Percentiles rank a stretch among this genome's conserved stretches.
These are phyloP conservation scores for Coccomyxa sp. DNA, from an alignment of 139 green algal species.

Conservation along the genomic window DNA sequence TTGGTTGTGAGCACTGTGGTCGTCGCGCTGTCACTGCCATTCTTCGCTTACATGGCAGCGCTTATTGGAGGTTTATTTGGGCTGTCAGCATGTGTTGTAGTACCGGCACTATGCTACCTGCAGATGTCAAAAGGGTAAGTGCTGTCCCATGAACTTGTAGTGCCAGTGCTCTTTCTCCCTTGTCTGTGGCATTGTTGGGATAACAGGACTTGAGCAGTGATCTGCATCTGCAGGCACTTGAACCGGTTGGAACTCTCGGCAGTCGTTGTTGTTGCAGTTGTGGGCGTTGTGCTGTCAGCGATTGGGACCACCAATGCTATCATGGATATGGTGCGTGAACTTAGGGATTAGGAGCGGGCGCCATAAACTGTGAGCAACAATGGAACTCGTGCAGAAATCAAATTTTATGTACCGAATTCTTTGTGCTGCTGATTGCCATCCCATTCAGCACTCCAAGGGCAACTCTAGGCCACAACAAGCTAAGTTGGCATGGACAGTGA, in stretches of 20 bases:
- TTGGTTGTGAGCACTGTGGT: slow-evolving; percentile 31
- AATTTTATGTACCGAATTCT: too few species aligned
- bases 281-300: neutral
- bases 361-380: too few species aligned
- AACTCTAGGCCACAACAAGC: too few species aligned
- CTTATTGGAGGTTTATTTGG: slow-evolving; percentile 48
- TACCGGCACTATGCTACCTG: slow-evolving; percentile 47
- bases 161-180: too few species aligned
- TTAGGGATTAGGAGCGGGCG: too few species aligned
- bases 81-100: slow-evolving; percentile 38
- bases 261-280: neutral
- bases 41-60: slow-evolving; percentile 48
- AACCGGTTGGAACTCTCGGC: neutral
- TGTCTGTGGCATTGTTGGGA: too few species aligned
- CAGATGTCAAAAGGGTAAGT: slow-evolving; percentile 4
- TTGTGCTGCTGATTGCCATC: too few species aligned
- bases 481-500: too few species aligned
- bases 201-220: neutral
- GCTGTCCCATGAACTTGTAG: too few species aligned
- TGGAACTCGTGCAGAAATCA: too few species aligned
- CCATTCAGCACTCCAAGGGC: too few species aligned
- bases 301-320: neutral
- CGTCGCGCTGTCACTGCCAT: slow-evolving; percentile 38
- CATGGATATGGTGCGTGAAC: neutral
- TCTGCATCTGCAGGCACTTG: neutral